Percentiles rank a stretch among this genome's conserved stretches.
These are phyloP conservation scores for Pinus albicaulis DNA, from an alignment of 75 land plant species.

Conservation along the genomic window DNA sequence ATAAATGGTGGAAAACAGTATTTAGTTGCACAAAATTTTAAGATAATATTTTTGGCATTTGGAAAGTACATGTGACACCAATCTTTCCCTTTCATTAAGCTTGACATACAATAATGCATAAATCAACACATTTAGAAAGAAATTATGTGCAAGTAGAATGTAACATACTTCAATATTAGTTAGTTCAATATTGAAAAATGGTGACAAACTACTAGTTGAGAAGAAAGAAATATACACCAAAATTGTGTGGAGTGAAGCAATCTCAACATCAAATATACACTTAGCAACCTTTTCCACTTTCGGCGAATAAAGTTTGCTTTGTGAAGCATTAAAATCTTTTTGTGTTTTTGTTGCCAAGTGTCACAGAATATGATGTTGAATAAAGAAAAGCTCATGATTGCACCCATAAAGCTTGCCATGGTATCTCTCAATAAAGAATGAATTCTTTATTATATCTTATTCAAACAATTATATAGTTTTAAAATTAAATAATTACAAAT, in stretches of 20 bases:
- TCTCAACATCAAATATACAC: slow-evolving; percentile 38
- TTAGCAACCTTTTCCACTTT: slow-evolving; percentile 41
- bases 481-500: too few species aligned
- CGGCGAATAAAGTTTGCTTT: slow-evolving; percentile 33
- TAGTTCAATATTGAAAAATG: neutral
- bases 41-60: slow-evolving; percentile 52
- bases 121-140: too few species aligned
- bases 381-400: slow-evolving; percentile 36
- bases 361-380: slow-evolving; percentile 60
- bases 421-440: neutral
- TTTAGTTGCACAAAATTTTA: slow-evolving; percentile 40
- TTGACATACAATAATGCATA: slow-evolving; percentile 13
- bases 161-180: neutral
- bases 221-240: neutral
- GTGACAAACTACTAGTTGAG: neutral
- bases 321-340: slow-evolving; percentile 47
- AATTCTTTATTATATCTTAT: too few species aligned
- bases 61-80: slow-evolving; percentile 58
- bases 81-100: slow-evolving; percentile 51
- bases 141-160: neutral
- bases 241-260: slow-evolving; percentile 71
- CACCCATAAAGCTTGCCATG: neutral
- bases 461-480: too few species aligned
- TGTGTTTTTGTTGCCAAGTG: slow-evolving; percentile 49
- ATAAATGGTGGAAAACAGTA: slow-evolving; percentile 62